Evolutionary conservation across 345 rosid genomes (phyloP), one percentile per base, ranked within the genome.

Genomic region (Ricinus communis): DNA sequence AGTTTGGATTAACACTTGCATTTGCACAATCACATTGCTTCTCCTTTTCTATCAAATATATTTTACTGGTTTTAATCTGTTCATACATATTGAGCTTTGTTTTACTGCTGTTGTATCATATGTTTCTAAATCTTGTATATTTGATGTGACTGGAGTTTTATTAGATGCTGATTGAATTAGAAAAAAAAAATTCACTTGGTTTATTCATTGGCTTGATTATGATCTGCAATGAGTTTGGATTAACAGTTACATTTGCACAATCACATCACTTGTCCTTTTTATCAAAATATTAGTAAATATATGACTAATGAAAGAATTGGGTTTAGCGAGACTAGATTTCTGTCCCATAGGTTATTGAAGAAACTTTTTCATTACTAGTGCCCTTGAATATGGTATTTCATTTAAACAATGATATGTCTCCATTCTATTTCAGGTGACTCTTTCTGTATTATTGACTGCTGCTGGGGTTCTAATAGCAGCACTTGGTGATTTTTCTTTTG

Each of bases 391-490:
- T n/a, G 22, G 11, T 21, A 40, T 14, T 24, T 59, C 22, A 8
- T 28, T 58, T 24, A 63, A 45, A 47, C n/a, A 22, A 18, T 70
- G 63, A 41, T 67, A 41, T 68, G 21, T 67, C 73, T 62, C 62
- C 73, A 28, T 79, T 54, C 51, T 68, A 65, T 71, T 75, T 80
- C 91, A 95, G 97, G 99, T 95, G 72, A 76, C 84, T 51, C 85
- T 89, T 69, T 95, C 99, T 6, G 99, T 95, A 64, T 65, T 92
- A 61, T 76, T 90, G 72, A 95, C 86, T 40, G 97, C 96, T 70
- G 87, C 87, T 40, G 99, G 99, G 62, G 88, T 89, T 77, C 77
- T 91, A 57, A 88, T 95, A 66, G 99, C 99, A 56, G 97, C 97
- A 43, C 63, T 90, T 19, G 97, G 97, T 77, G 97, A 95, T 81